Evolutionary conservation across 2,329 filamentous ascomycete species (phyloP).

Genomic region (Microdochium paspali): DNA sequence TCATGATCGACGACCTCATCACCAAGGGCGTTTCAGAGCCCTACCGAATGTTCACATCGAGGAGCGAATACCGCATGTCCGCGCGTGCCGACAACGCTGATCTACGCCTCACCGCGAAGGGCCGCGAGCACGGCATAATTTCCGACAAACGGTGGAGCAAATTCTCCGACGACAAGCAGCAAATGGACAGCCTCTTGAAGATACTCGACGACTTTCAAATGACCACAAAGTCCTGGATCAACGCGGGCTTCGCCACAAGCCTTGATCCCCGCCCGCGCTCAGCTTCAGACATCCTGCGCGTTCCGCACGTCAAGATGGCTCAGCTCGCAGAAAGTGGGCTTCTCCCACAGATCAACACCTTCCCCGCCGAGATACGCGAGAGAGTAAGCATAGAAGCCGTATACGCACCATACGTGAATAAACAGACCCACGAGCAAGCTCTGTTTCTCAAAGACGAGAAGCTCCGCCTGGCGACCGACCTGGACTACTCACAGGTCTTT

Average conservation of each 20-base stretch:
- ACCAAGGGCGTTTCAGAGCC: slow-evolving; percentile 96
- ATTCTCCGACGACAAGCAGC: slow-evolving; percentile 54
- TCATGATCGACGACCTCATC: slow-evolving; percentile 97
- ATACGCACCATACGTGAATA: slow-evolving; percentile 78
- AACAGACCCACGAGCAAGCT: slow-evolving; percentile 57
- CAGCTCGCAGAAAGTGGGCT: slow-evolving; percentile 38
- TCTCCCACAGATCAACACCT: slow-evolving; percentile 47
- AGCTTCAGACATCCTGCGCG: slow-evolving; percentile 71
- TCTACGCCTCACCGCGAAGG: slow-evolving; percentile 70
- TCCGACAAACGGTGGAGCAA: slow-evolving; percentile 66
- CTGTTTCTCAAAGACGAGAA: slow-evolving; percentile 69
- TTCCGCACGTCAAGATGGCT: slow-evolving; percentile 49
- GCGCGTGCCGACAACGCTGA: slow-evolving; percentile 93
- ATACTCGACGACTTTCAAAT: slow-evolving; percentile 50
- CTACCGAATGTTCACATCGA: slow-evolving; percentile 95
- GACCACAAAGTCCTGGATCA: slow-evolving; percentile 56
- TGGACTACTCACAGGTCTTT: slow-evolving; percentile 66
- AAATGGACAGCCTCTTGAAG: slow-evolving; percentile 57
- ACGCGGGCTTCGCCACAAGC: slow-evolving; percentile 59
- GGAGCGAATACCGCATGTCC: slow-evolving; percentile 91
- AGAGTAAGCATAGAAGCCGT: slow-evolving; percentile 73
- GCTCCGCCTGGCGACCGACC: slow-evolving; percentile 58
- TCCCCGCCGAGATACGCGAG: slow-evolving; percentile 47
- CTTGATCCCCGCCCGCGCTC: slow-evolving; percentile 57
- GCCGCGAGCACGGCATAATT: slow-evolving; percentile 68